Conservation (phyloP, 495 filamentous ascomycete genomes). For the Xylaria cubensis region DNA sequence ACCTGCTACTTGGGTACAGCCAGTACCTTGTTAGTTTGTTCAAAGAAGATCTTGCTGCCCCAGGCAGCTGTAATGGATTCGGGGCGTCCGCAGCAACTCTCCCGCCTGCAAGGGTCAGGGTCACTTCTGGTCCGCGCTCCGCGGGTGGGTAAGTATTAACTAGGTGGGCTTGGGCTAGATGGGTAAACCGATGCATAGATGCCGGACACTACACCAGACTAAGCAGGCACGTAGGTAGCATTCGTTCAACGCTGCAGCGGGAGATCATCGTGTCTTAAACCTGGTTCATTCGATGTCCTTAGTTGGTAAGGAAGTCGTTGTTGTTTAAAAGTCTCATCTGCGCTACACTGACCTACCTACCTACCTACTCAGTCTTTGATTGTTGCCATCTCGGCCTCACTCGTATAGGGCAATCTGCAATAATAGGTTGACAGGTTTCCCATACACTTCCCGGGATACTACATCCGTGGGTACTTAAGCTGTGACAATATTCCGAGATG, state of each 20-base stretch:
- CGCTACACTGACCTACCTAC: background rate
- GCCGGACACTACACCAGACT: slow-evolving; percentile 4
- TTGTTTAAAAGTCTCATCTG: slow-evolving; percentile 7
- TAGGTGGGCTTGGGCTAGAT: background rate
- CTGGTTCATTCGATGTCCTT: background rate
- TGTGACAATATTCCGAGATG: background rate
- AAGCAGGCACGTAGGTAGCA: slow-evolving; percentile 21
- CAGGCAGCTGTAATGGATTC: background rate
- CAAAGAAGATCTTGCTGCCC: background rate
- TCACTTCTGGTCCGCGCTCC: slow-evolving; percentile 18
- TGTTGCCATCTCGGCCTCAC: background rate
- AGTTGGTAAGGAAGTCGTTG: background rate
- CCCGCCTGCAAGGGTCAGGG: background rate
- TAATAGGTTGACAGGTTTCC: slow-evolving; percentile 6
- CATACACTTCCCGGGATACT: background rate
- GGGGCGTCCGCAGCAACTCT: slow-evolving; percentile 4
- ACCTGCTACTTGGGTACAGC: background rate
- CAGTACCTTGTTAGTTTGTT: background rate
- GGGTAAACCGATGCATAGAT: background rate
- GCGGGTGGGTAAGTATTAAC: background rate
- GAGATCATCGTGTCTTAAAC: slow-evolving; percentile 11
- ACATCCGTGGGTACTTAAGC: background rate
- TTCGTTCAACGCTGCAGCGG: slow-evolving; percentile 3
- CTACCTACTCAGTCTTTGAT: background rate
- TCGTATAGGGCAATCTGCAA: slow-evolving; percentile 5